Conservation (phyloP, 2,329 filamentous ascomycete genomes). For the Chrysosphaeria jannelii region DNA sequence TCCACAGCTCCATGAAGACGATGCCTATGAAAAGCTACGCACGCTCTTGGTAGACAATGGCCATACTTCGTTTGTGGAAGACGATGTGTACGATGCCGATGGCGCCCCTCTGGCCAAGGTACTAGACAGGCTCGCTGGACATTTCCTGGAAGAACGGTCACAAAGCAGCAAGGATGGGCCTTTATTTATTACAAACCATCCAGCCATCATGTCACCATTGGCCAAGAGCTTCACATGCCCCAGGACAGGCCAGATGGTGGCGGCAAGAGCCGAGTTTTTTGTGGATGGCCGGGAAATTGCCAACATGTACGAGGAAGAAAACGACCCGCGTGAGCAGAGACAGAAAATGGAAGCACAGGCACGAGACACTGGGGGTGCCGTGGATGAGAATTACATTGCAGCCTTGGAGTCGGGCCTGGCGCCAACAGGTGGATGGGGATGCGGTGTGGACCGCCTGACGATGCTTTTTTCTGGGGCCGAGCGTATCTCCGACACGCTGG, state of each 20-base stretch:
- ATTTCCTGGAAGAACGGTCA: constrained; percentile 40
- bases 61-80: constrained; percentile 24
- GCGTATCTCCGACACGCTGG: constrained; percentile 60
- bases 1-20: constrained; percentile 24
- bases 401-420: constrained; percentile 71
- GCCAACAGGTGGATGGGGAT: constrained; percentile 93
- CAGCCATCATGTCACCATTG: constrained; percentile 69
- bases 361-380: constrained; percentile 16
- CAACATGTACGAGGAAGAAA: constrained; percentile 97
- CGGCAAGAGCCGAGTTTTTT: constrained; percentile 65
- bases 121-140: constrained; percentile 49
- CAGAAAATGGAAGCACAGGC: constrained; percentile 40
- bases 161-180: constrained; percentile 16
- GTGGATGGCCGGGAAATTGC: constrained; percentile 54
- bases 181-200: constrained; percentile 71
- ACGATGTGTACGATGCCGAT: constrained; percentile 27
- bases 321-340: constrained; percentile 63
- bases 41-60: constrained; percentile 7
- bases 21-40: constrained; percentile 27
- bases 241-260: constrained; percentile 35
- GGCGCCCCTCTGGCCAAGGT: constrained; percentile 29
- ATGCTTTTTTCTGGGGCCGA: constrained; percentile 66
- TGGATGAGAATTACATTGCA: constrained; percentile 56
- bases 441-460: constrained; percentile 64
- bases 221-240: constrained; percentile 60